Conservation (phyloP, 2,329 filamentous ascomycete species). For the Aspergillus novoparasiticus region DNA sequence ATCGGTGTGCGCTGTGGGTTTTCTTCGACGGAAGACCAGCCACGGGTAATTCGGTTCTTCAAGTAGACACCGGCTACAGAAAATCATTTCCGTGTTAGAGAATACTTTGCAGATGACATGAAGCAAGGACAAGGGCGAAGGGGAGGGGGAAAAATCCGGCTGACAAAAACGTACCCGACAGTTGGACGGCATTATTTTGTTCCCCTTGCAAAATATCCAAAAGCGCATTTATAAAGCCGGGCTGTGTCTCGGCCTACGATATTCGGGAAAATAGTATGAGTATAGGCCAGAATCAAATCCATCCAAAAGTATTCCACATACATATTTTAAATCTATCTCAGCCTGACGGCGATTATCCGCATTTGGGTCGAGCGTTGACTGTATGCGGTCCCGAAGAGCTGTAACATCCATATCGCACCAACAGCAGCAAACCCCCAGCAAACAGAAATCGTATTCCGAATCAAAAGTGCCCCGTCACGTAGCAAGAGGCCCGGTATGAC, state of each 20-base stretch:
- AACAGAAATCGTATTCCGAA: constrained; percentile 31
- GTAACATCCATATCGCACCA: constrained; percentile 60
- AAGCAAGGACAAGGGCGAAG: constrained; percentile 3
- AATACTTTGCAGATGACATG: not conserved
- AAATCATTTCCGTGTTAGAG: constrained; percentile 15
- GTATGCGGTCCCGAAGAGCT: constrained; percentile 64
- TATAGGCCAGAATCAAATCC: constrained; percentile 5
- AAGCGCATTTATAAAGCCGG: constrained; percentile 87
- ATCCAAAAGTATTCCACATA: constrained; percentile 37
- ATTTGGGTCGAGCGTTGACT: constrained; percentile 65
- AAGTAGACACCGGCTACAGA: constrained; percentile 86
- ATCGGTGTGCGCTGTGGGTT: constrained; percentile 73
- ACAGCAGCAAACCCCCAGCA: constrained; percentile 33
- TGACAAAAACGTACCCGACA: constrained; percentile 71
- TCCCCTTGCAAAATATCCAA: constrained; percentile 89
- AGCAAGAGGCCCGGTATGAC: constrained; percentile 19
- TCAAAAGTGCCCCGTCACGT: constrained; percentile 25
- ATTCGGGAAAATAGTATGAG: constrained; percentile 10
- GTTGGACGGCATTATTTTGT: constrained; percentile 78
- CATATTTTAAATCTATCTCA: constrained; percentile 66
- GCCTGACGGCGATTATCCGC: constrained; percentile 63
- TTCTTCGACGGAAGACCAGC: constrained; percentile 81
- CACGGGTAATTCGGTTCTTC: constrained; percentile 94
- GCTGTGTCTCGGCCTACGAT: constrained; percentile 79
- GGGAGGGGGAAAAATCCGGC: constrained; percentile 17